A percentile compares a stretch with the other conserved stretches of the same genome.
Conservation (phyloP, 169 alveolate genomes). For the Plasmodium knowlesi region DNA sequence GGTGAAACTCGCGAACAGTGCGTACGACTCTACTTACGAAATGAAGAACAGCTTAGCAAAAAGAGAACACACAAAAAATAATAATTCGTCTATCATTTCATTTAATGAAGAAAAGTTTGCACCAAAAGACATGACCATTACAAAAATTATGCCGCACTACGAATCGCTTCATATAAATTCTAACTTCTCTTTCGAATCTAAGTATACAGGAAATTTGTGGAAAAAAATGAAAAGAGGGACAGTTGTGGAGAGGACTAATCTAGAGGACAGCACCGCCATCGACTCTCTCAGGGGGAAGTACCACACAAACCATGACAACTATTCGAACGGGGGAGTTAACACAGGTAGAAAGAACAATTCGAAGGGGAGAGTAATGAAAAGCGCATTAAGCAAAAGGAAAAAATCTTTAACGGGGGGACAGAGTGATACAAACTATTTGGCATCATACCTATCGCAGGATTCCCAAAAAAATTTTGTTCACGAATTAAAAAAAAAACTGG, state of each 20-base stretch:
- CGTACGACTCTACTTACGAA: slow-evolving; percentile 22
- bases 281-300: neutral
- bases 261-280: neutral
- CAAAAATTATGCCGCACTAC: neutral
- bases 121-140: neutral
- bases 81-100: slow-evolving; percentile 11
- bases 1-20: neutral
- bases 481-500: slow-evolving; percentile 18
- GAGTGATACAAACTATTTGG: neutral
- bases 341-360: too few species aligned
- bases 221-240: neutral
- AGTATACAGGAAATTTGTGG: neutral
- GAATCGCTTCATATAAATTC: slow-evolving; percentile 17
- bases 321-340: neutral
- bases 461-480: neutral
- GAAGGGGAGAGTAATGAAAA: slow-evolving; percentile 8
- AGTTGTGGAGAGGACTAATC: neutral
- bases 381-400: neutral
- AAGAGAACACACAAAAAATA: neutral
- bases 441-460: neutral
- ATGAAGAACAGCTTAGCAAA: neutral
- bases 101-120: neutral
- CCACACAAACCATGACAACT: neutral
- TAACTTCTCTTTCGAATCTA: slow-evolving; percentile 52
- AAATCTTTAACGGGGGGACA: neutral